phyloP scores from a whole-genome alignment of 495 filamentous ascomycete genomes.

The Aspergillus asperescens region DNA sequence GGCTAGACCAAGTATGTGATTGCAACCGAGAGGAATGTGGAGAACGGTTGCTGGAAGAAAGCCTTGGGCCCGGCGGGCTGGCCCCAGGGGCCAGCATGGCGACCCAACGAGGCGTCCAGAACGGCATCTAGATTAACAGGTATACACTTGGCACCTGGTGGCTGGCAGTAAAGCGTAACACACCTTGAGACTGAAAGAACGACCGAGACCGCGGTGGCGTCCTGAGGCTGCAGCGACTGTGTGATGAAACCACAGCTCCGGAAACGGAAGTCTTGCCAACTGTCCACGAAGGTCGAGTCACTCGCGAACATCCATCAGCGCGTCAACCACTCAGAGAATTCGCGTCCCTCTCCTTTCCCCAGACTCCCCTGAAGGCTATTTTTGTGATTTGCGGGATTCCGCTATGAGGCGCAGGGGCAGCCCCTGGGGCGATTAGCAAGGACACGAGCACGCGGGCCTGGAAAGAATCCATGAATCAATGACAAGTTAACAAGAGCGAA shows the following conservation, averaged over 20 bases:
- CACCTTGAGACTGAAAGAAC: not conserved
- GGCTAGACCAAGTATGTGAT: not conserved
- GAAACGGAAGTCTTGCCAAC: constrained; percentile 20
- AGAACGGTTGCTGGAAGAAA: constrained; percentile 10
- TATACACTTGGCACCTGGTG: not conserved
- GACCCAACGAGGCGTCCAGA: not conserved
- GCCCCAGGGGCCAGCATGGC: not conserved
- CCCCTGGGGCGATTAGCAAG: not conserved
- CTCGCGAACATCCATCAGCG: not conserved
- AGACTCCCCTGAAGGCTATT: not conserved
- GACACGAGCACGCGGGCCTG: not conserved
- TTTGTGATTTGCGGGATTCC: no score
- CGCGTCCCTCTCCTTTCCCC: not conserved
- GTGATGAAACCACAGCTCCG: constrained; percentile 19
- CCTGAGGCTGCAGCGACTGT: not conserved
- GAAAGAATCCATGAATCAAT: no score
- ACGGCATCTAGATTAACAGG: not conserved
- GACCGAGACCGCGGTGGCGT: not conserved
- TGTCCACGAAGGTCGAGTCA: no score
- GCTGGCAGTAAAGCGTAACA: not conserved
- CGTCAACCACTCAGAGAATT: not conserved
- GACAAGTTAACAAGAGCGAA: no score
- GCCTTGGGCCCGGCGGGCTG: no score
- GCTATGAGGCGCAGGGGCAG: no score
- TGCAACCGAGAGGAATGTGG: constrained; percentile 21